Evolutionary conservation across 805 yeast genomes (phyloP).

Genomic region (Candida taoyuanica): DNA sequence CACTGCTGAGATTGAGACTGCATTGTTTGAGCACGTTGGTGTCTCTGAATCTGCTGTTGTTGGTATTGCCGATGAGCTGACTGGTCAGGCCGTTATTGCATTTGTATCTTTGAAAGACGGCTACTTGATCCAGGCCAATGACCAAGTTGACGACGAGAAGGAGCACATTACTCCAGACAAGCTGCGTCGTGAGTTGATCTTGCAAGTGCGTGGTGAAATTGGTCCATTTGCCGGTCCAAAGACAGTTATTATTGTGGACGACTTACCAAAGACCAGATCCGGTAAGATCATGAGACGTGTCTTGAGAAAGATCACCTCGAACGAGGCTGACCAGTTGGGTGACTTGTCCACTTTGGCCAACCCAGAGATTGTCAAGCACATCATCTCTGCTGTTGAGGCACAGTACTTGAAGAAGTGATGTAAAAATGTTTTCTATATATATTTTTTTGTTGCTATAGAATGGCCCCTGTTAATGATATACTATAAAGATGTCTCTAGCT

Average conservation of each 20-base stretch:
- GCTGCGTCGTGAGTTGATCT: slow-evolving; percentile 36
- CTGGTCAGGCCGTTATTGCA: slow-evolving; percentile 85
- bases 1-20: slow-evolving; percentile 87
- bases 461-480: neutral
- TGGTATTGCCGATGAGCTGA: slow-evolving; percentile 75
- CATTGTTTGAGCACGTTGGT: slow-evolving; percentile 77
- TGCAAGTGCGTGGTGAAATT: slow-evolving; percentile 72
- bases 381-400: slow-evolving; percentile 46
- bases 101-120: slow-evolving; percentile 65
- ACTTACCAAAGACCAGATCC: slow-evolving; percentile 81
- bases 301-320: slow-evolving; percentile 67
- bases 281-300: slow-evolving; percentile 88
- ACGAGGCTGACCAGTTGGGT: slow-evolving; percentile 78
- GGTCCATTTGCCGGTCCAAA: slow-evolving; percentile 89
- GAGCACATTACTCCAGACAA: slow-evolving; percentile 29
- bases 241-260: slow-evolving; percentile 64
- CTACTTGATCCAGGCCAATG: slow-evolving; percentile 21
- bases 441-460: too few species aligned
- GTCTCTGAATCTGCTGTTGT: slow-evolving; percentile 80
- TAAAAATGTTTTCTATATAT: too few species aligned
- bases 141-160: slow-evolving; percentile 25
- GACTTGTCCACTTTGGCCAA: slow-evolving; percentile 75
- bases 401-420: slow-evolving; percentile 8
- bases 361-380: slow-evolving; percentile 66
- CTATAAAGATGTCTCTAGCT: neutral